A percentile compares a stretch with the other conserved stretches of the same genome.
phyloP scores from a whole-genome alignment of 2,329 filamentous ascomycete genomes.

The Cercospora zeina region DNA sequence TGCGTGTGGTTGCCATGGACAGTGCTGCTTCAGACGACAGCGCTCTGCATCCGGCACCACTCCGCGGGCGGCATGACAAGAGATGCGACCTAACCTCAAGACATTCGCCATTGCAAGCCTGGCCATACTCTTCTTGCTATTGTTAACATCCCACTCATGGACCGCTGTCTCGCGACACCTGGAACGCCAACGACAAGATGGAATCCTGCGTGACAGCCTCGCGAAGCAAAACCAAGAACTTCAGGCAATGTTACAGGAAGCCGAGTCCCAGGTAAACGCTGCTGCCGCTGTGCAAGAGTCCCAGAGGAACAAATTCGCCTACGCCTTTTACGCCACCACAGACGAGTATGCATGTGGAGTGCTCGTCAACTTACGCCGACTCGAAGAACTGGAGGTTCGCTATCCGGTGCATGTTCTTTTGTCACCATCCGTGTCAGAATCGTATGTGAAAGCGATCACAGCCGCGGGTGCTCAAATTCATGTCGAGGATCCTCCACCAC shows the following conservation, averaged over 20 bases:
- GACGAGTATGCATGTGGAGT: conserved; percentile 37
- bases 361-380: conserved; percentile 36
- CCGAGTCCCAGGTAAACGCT: not conserved
- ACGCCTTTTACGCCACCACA: conserved; percentile 38
- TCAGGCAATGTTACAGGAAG: not conserved
- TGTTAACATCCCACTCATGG: not conserved
- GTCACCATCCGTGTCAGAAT: conserved; percentile 23
- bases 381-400: conserved; percentile 27
- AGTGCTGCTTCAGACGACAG: not conserved
- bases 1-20: not conserved
- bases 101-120: conserved; percentile 3
- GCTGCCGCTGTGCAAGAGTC: not conserved
- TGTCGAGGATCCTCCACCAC: conserved; percentile 28
- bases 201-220: not conserved
- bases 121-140: not conserved
- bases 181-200: conserved; percentile 2
- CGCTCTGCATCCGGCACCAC: not conserved
- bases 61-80: not conserved
- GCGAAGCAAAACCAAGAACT: conserved; percentile 3
- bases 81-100: conserved; percentile 10
- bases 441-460: conserved; percentile 29
- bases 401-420: conserved; percentile 35
- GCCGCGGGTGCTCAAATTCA: conserved; percentile 26
- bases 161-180: conserved; percentile 2
- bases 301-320: conserved; percentile 26